Evolutionary conservation across 257 asterid species (phyloP), one percentile per base, ranked within the genome.

Genomic region (Osmanthus fragrans): DNA sequence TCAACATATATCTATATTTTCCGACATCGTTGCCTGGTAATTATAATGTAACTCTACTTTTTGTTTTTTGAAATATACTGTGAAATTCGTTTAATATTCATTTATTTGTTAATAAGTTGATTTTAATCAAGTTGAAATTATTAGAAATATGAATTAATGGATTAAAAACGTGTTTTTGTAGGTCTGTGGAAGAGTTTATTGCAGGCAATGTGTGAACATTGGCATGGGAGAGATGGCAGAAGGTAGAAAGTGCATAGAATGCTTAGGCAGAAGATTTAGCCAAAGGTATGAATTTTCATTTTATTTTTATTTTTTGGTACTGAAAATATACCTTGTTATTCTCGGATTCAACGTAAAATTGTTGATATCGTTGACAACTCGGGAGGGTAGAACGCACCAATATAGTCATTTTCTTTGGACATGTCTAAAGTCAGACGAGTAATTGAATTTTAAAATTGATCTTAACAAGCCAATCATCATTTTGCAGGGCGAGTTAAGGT

Each of bases 221-320:
- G 97, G 97, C 42, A 92, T 92, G 97, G 97, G 96, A 73, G 96
- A 90, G 80, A 90, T 92, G 97, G 40, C 90, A 0, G 90, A 92
- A 84, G 92, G 96, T 49, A 81, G 97, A 80, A 92, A 92, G 79
- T 92, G 97, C 69, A 63, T 87, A 4, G 87, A 90, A 18, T 92
- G 97, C 81, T 70, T 92, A 81, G 96, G 97, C 9, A 88, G 89
- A 83, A 85, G 91, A 88, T 90, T 92, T 88, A 89, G 96, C 86
- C 97, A 89, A 70, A 89, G 96, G 96, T 91, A 79, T 40, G 47
- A 11, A 2, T 9, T 9, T 30, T 30, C 32, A 30, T 60, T 60
- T 7, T 19, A 7, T n/a, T 7, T n/a, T 3, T 51, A 3, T 8
- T 10, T 40, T 9, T 42, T 42, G 3, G 12, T 42, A 42, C 15